Conservation (phyloP, 768 basidiomycete genomes). For the Tephrocybe sp. region DNA sequence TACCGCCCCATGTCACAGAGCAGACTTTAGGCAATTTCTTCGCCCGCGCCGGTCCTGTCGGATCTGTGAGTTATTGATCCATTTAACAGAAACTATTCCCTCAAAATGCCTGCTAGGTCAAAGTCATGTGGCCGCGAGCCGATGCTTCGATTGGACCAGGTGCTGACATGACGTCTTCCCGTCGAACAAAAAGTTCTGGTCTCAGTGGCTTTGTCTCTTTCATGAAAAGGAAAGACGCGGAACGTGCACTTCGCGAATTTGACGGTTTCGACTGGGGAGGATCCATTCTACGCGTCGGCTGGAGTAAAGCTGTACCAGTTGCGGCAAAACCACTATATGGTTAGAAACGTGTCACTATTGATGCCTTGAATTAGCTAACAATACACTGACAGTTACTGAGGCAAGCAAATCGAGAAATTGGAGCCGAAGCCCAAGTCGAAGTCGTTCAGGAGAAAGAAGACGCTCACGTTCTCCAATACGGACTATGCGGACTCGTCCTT, state of each 20-base stretch:
- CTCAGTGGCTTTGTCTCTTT: slow-evolving; percentile 96
- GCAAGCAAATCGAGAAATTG: slow-evolving; percentile 16
- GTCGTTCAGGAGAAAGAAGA: slow-evolving; percentile 40
- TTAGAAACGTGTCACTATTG: slow-evolving; percentile 30
- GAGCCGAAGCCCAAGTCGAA: slow-evolving; percentile 39
- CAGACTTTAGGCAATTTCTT: slow-evolving; percentile 87
- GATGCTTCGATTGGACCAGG: slow-evolving; percentile 70
- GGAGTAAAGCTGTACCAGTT: slow-evolving; percentile 96
- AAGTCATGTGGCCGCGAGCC: slow-evolving; percentile 98
- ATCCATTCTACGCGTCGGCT: slow-evolving; percentile 82
- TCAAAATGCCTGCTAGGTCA: slow-evolving; percentile 54
- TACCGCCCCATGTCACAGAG: slow-evolving; percentile 87
- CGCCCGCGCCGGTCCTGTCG: slow-evolving; percentile 90
- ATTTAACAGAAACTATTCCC: not conserved
- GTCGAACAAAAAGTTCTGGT: slow-evolving; percentile 71
- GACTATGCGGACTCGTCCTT: slow-evolving; percentile 43
- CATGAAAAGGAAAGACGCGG: slow-evolving; percentile 92
- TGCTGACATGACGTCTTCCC: slow-evolving; percentile 71
- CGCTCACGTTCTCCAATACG: slow-evolving; percentile 39
- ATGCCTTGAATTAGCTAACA: not conserved
- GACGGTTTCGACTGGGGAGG: slow-evolving; percentile 98
- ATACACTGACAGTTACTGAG: slow-evolving; percentile 15
- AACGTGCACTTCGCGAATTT: slow-evolving; percentile 81
- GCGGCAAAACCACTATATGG: slow-evolving; percentile 81
- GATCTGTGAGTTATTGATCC: slow-evolving; percentile 55